These are phyloP conservation scores for Nyctanthes arbortristis DNA, from an alignment of 257 asterid genomes.

Conservation along the genomic window DNA sequence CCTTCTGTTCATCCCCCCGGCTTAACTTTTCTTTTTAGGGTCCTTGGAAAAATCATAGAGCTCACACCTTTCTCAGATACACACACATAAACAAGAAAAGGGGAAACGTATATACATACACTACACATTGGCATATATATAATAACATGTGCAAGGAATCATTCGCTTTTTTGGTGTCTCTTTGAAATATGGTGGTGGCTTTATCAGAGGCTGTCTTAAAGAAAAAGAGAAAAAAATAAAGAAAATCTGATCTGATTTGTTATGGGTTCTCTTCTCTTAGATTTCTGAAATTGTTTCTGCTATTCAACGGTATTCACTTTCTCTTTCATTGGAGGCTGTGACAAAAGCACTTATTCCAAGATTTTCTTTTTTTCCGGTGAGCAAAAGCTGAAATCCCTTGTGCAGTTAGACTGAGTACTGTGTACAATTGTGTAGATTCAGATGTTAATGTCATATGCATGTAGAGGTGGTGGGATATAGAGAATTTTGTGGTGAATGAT, in stretches of 20 bases:
- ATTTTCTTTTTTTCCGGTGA: conserved; percentile 28
- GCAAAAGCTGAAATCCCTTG: conserved; percentile 33
- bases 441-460: conserved; percentile 28
- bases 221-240: conserved; percentile 37
- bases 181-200: conserved; percentile 54
- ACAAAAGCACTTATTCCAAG: conserved; percentile 41
- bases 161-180: conserved; percentile 53
- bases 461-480: conserved; percentile 34
- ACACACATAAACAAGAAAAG: not conserved
- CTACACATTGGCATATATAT: not conserved
- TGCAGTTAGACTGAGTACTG: conserved; percentile 9
- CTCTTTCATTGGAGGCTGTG: conserved; percentile 58
- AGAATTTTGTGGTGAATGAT: conserved; percentile 36
- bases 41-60: not conserved
- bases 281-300: conserved; percentile 38
- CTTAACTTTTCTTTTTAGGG: not conserved
- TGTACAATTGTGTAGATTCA: conserved; percentile 7
- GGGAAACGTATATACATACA: not conserved
- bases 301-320: conserved; percentile 56
- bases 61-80: not conserved
- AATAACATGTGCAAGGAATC: conserved; percentile 36
- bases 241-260: conserved; percentile 57
- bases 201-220: conserved; percentile 35
- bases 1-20: not conserved
- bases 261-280: conserved; percentile 47